A percentile compares a stretch with the other conserved stretches of the same genome.
Evolutionary conservation across 305 asterid genomes (phyloP).

Genomic region (Solanum hybrid): DNA sequence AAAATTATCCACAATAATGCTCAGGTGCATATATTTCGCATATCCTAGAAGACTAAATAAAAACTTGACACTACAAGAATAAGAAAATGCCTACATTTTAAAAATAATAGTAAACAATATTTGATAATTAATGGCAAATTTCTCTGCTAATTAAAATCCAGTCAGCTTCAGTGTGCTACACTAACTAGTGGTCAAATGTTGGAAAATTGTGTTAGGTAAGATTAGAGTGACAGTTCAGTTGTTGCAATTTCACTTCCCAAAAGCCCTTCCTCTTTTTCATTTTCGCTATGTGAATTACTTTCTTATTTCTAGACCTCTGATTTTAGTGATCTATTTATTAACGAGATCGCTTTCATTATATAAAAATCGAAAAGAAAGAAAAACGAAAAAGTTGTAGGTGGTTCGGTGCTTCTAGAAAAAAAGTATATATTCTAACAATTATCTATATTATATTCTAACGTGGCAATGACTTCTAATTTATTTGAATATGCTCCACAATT

Average conservation of each 20-base stretch:
- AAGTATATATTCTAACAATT: not conserved
- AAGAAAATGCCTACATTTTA: not conserved
- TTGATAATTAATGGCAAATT: not conserved
- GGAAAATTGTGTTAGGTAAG: not conserved
- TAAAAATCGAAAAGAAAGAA: not conserved
- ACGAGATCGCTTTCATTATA: not conserved
- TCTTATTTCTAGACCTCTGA: not conserved
- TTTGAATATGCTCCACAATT: not conserved
- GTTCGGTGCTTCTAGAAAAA: not conserved
- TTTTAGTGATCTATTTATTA: not conserved
- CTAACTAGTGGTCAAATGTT: not conserved
- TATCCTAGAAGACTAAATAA: not conserved
- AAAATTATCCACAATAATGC: not conserved
- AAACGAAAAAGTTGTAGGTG: not conserved
- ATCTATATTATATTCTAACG: not conserved
- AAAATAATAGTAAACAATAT: not conserved
- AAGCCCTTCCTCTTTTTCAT: not conserved
- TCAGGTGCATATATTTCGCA: not conserved
- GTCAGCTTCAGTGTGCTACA: not conserved
- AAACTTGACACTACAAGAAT: not conserved
- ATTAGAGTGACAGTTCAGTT: not conserved
- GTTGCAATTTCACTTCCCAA: not conserved
- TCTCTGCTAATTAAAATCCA: not conserved
- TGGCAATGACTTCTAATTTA: not conserved
- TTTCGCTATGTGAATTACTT: not conserved